Evolutionary conservation across 352 stramenopile genomes (phyloP).

Genomic region (Phytophthora sojae): DNA sequence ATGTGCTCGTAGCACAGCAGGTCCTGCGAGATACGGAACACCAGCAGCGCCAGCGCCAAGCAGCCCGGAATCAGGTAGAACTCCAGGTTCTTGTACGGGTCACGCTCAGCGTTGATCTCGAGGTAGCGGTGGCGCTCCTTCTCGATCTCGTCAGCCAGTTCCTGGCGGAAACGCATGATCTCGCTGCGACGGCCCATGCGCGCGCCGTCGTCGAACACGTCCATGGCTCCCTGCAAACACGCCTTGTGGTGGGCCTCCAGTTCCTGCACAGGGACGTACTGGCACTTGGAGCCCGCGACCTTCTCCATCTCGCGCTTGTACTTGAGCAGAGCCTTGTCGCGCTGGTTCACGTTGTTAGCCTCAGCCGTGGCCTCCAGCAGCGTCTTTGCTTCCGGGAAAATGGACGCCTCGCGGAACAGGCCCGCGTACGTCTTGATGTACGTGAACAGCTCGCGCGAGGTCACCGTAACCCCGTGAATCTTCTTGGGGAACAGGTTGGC

Average conservation of each 20-base stretch:
- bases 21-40: constrained; percentile 90
- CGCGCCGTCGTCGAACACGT: constrained; percentile 94
- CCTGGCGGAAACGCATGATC: constrained; percentile 89
- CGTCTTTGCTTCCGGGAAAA: constrained; percentile 98
- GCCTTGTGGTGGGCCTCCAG: constrained; percentile 91
- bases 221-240: constrained; percentile 82
- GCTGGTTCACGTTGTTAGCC: constrained; percentile 98
- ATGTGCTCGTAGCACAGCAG: constrained; percentile 87
- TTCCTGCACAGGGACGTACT: constrained; percentile 91
- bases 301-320: constrained; percentile 97
- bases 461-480: constrained; percentile 95
- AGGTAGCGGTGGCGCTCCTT: constrained; percentile 92
- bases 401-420: constrained; percentile 95
- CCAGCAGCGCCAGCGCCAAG: constrained; percentile 89
- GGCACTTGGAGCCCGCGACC: constrained; percentile 83
- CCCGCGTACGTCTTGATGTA: constrained; percentile 98
- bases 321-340: constrained; percentile 79
- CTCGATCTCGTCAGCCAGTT: constrained; percentile 90
- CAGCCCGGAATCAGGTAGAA: constrained; percentile 94
- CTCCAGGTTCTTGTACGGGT: constrained; percentile 95
- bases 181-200: constrained; percentile 95
- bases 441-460: constrained; percentile 93
- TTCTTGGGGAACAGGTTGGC: constrained; percentile 92
- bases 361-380: constrained; percentile 97
- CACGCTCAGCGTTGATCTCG: constrained; percentile 95